Base-by-base conservation (phyloP, 441 rosid species). In the Gossypium gossypioides region DNA sequence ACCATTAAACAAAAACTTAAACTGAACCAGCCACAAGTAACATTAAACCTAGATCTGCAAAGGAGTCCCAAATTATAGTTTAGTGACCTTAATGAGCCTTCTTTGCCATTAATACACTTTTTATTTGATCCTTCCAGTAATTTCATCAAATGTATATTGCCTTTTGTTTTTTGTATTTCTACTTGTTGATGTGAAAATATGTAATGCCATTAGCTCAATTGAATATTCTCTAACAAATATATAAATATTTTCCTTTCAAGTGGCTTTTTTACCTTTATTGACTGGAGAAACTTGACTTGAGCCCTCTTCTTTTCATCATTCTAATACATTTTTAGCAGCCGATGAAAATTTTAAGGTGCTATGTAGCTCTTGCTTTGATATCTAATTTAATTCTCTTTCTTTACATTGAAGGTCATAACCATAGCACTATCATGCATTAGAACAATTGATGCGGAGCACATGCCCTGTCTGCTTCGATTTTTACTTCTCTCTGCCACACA, bases 401-500 rank as follows among this genome's bases (percentile, higher is more conserved):
- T 42, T 22, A 48, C 72, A 76, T 27, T 82, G 71, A 74, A 90
- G 96, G 96, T 86, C 29, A 77, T 86, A 62, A 83, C 92, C 4
- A 84, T 86, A 51, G 95, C 93, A 13, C 74, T 92, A 42, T 86
- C 97, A 0, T 90, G 89, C 79, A 87, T 92, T 60, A 82, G 91
- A 81, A 84, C 96, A 60, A 81, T 85, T 25, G 95, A 92, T 3
- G 87, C 83, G 32, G 92, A 88, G 78, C 86, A 88, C 65, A 81
- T 92, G 87, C 90, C 96, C 1, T 85, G 85, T 79, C 79, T 92
- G 71, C 89, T 90, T 71, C 84, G 91, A 75, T 88, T 89, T 81
- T 81, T 92, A 72, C 78, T 92, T 73, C 96, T 92, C 74, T 90
- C 89, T 9, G 96, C 96, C 56, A 86, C 89, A 51, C 85, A 86